A percentile compares a stretch with the other conserved stretches of the same genome.
These are phyloP conservation scores for Globisporangium polare DNA, from an alignment of 352 stramenopile genomes.

Conservation along the genomic window DNA sequence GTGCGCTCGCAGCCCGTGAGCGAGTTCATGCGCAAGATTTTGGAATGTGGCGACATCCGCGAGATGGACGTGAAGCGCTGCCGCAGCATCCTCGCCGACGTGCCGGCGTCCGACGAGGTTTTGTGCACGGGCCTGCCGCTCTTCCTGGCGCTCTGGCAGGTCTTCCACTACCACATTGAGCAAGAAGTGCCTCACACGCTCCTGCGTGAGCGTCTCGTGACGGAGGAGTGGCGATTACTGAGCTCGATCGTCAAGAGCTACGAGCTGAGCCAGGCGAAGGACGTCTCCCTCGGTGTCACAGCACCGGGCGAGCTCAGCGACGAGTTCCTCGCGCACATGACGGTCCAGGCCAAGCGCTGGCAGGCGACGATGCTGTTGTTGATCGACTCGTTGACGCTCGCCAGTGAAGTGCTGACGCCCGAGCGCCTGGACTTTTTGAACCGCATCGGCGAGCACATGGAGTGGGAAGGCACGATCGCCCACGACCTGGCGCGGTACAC, in stretches of 20 bases:
- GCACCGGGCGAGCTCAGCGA: conserved; percentile 18
- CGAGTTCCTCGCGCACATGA: conserved; percentile 56
- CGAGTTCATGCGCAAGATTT: conserved; percentile 50
- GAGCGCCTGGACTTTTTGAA: conserved; percentile 56
- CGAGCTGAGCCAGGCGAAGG: conserved; percentile 25
- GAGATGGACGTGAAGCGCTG: conserved; percentile 36
- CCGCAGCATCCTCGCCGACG: conserved; percentile 39
- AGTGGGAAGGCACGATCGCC: conserved; percentile 82
- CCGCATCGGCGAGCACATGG: conserved; percentile 77
- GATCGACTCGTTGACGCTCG: conserved; percentile 66
- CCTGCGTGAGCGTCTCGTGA: conserved; percentile 49
- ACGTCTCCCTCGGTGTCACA: neutral
- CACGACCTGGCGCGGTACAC: conserved; percentile 72
- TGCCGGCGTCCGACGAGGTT: conserved; percentile 55
- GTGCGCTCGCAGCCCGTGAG: conserved; percentile 42
- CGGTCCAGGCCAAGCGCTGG: conserved; percentile 73
- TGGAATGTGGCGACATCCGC: conserved; percentile 22
- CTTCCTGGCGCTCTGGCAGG: conserved; percentile 74
- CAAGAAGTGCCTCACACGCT: conserved; percentile 68
- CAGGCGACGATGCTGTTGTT: conserved; percentile 77
- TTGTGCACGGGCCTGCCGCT: conserved; percentile 69
- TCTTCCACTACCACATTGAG: conserved; percentile 84
- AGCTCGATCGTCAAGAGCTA: conserved; percentile 67
- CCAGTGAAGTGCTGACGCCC: conserved; percentile 51
- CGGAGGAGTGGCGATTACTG: conserved; percentile 58